Conservation (phyloP, 2,329 filamentous ascomycete species). For the Alternaria tenuissima region DNA sequence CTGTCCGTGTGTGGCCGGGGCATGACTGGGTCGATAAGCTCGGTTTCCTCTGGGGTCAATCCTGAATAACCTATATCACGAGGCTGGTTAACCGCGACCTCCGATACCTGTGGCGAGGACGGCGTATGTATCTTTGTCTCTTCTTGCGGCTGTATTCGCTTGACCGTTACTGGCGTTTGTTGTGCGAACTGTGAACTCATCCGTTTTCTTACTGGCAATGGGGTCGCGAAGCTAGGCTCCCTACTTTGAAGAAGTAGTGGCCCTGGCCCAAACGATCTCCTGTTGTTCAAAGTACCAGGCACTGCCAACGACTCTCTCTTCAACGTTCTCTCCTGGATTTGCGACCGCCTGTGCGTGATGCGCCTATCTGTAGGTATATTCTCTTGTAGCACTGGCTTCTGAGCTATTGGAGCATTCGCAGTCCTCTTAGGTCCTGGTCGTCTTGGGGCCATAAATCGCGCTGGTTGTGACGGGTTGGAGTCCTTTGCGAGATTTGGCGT, state of each 20-base stretch:
- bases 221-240: slow-evolving; percentile 24
- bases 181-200: slow-evolving; percentile 24
- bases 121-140: slow-evolving; percentile 7
- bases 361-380: slow-evolving; percentile 31
- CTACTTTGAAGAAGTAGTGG: slow-evolving; percentile 23
- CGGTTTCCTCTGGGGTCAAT: slow-evolving; percentile 4
- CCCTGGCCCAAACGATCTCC: slow-evolving; percentile 26
- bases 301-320: slow-evolving; percentile 31
- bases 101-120: neutral
- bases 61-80: slow-evolving; percentile 27
- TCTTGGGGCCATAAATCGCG: slow-evolving; percentile 28
- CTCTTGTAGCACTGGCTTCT: slow-evolving; percentile 28
- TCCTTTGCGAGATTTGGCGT: slow-evolving; percentile 40
- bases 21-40: slow-evolving; percentile 11
- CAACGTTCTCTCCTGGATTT: slow-evolving; percentile 28
- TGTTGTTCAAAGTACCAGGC: slow-evolving; percentile 19
- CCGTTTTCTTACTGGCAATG: slow-evolving; percentile 26
- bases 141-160: slow-evolving; percentile 19
- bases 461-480: slow-evolving; percentile 17
- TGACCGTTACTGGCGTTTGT: slow-evolving; percentile 33
- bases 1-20: slow-evolving; percentile 26
- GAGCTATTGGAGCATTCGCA: slow-evolving; percentile 15
- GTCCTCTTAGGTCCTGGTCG: slow-evolving; percentile 24
- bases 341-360: slow-evolving; percentile 25
- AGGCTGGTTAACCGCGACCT: slow-evolving; percentile 19